Base-by-base conservation (phyloP, 768 basidiomycete genomes). In the Fibroporia radiculosa region DNA sequence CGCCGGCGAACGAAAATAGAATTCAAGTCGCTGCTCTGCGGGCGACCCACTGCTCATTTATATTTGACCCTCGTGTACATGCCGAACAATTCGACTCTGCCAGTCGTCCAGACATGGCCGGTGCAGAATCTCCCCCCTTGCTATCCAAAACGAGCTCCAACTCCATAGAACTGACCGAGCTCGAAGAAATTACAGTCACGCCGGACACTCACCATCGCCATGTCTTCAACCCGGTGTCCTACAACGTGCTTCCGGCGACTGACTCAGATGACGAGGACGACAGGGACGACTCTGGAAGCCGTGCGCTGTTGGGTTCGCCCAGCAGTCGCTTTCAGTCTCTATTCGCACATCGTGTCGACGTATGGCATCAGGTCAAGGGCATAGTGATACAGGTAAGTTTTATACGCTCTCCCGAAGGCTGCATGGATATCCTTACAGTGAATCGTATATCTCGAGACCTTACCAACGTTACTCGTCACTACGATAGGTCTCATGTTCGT, bases 401-500 rank as follows among this genome's bases (percentile, higher is more conserved):
- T 6, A 32, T 27, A 50, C 34, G n/a, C n/a, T n/a, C n/a, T n/a
- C n/a, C n/a, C n/a, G n/a, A 36, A 8, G 36, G 18, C 36, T 18
- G 4, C 13, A 19, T 20, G n/a, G 5, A 19, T 13, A 32, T 33
- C n/a, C 42, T 48, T 16, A 49, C 42, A 14, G 8, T 27, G 34
- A 27, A 20, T 6, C 10, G 11, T 39, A 16, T 25, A 18, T 32
- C 25, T 1, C 8, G 55, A 97, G 95, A 84, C 85, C 29, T 80
- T 87, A 1, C 93, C 95, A 1, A 87, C 91, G 13, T 71, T 99
- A 22, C 67, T 96, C 6, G 70, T 97, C 40, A 86, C 88, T 0
- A 82, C 92, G 0, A 56, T 90, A 13, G 89, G 93, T 7, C 70
- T 93, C 34, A 69, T 96, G 26, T 84, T 98, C 56, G 93, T 93